Percentiles rank a stretch among this genome's conserved stretches.
Evolutionary conservation across 495 filamentous ascomycete genomes (phyloP).

Genomic region (Tuber calosporum): DNA sequence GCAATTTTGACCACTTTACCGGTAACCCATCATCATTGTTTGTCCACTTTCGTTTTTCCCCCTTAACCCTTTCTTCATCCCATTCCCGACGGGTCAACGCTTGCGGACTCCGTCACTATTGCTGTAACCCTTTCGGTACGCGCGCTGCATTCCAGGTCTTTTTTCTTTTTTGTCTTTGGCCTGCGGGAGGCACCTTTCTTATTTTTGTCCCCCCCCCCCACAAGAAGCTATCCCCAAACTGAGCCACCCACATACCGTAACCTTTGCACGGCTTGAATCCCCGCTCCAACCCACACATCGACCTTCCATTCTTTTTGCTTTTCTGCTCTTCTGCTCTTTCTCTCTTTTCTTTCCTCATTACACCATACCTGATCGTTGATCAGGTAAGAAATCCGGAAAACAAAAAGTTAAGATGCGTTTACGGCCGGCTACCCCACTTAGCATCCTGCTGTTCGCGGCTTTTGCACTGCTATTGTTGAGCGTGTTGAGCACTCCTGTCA

Average conservation of each 20-base stretch:
- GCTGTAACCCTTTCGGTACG: background rate
- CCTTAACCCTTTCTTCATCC: background rate
- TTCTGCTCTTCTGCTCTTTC: background rate
- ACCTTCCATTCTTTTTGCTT: background rate
- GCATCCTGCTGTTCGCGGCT: constrained; percentile 73
- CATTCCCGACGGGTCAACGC: background rate
- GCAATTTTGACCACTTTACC: background rate
- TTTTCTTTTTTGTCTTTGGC: background rate
- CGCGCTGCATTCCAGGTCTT: background rate
- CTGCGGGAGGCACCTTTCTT: background rate
- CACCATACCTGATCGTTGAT: background rate
- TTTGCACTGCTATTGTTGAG: constrained; percentile 79
- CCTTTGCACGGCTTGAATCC: background rate
- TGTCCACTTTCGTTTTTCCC: background rate
- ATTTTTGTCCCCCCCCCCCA: background rate
- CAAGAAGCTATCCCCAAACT: background rate
- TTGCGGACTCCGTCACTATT: constrained; percentile 2
- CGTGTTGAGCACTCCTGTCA: constrained; percentile 87
- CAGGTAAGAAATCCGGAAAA: background rate
- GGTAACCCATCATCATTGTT: background rate
- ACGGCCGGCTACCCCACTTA: constrained; percentile 87
- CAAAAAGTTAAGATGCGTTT: constrained; percentile 42
- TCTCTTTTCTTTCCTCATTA: background rate
- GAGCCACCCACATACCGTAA: background rate
- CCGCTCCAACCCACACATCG: background rate